Evolutionary conservation across 768 basidiomycete genomes (phyloP).

Genomic region (Boletus barrowsii): DNA sequence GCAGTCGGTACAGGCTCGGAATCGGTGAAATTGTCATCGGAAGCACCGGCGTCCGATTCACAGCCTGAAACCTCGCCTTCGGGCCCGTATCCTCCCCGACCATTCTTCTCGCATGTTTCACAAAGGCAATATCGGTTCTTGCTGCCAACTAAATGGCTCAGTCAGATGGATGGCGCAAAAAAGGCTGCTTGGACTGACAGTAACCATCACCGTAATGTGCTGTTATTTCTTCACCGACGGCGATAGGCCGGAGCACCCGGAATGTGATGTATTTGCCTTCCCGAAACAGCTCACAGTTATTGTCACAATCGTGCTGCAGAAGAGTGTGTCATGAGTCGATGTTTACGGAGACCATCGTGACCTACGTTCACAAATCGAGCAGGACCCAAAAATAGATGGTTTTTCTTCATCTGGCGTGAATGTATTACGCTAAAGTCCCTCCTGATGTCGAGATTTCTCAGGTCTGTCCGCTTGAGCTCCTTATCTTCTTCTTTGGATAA

Average conservation of each 20-base stretch:
- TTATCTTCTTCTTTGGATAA: conserved; percentile 82
- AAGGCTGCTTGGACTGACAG: conserved; percentile 52
- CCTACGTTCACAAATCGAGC: conserved; percentile 91
- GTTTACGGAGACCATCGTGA: conserved; percentile 8
- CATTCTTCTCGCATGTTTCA: conserved; percentile 79
- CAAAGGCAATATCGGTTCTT: conserved; percentile 78
- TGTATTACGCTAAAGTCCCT: conserved; percentile 91
- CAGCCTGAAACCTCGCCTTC: conserved; percentile 50
- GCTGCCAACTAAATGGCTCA: conserved; percentile 51
- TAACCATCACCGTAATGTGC: conserved; percentile 91
- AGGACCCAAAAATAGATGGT: conserved; percentile 86
- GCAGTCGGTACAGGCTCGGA: conserved; percentile 47
- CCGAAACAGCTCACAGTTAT: conserved; percentile 86
- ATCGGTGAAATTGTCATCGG: conserved; percentile 33
- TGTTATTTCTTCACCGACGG: conserved; percentile 81
- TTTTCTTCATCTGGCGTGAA: conserved; percentile 89
- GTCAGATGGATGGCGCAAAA: conserved; percentile 22
- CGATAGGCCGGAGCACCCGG: conserved; percentile 73
- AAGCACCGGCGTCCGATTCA: conserved; percentile 43
- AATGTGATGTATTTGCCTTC: conserved; percentile 90
- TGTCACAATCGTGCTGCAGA: conserved; percentile 82
- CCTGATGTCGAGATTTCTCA: conserved; percentile 66
- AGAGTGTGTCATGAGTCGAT: background rate
- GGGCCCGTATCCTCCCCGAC: conserved; percentile 66
- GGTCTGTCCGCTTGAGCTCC: conserved; percentile 80